Base-by-base conservation (phyloP, 2,329 filamentous ascomycete species). In the Cephalotrichum gorgonifer region DNA sequence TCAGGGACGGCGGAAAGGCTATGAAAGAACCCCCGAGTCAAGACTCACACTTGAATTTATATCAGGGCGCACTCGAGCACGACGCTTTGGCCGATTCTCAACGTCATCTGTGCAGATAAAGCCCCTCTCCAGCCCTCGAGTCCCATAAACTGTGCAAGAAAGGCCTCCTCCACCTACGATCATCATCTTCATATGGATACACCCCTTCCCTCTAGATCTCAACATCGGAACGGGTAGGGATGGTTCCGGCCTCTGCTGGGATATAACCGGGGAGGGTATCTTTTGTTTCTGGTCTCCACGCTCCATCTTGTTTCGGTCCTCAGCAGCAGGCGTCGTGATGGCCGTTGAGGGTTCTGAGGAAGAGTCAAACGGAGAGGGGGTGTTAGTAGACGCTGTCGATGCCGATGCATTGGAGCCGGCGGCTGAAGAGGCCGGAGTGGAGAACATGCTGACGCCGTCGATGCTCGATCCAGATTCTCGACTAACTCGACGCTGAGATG, bases 291-390 rank as follows among this genome's bases (percentile, higher is more conserved):
- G n/a, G n/a, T 20, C 17, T 39, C 35, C 35, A 20, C 6, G 17
- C 17, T 22, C 35, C 6, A 20, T 20, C 35, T 39, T 39, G 17
- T 9, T 22, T 39, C 9, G 15, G 7, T 11, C 35, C 35, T 39
- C 17, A 20, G 12, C 35, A 17, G 35, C 20, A 6, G 35, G 46
- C 6, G 46, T 48, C 17, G 46, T 48, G 35, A 48, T 26, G 11
- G 38, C 46, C 6, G 46, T 48, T 7, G 46, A 48, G 14, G 38
- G 46, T 17, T 43, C 38, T 3, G 46, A 42, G 12, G 46, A 43
- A 6, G 35, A 15, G 12, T 43, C 38, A 3, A 28, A 42, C 3
- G 38, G 20, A 23, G 26, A 48, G 20, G 26, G 20, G 7, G 46
- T 12, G n/a, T n/a, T 20, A 3, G 27, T 39, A 27, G 33, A 46